Conservation (phyloP, 495 filamentous ascomycete species). For the Achaetomiella virescens region DNA sequence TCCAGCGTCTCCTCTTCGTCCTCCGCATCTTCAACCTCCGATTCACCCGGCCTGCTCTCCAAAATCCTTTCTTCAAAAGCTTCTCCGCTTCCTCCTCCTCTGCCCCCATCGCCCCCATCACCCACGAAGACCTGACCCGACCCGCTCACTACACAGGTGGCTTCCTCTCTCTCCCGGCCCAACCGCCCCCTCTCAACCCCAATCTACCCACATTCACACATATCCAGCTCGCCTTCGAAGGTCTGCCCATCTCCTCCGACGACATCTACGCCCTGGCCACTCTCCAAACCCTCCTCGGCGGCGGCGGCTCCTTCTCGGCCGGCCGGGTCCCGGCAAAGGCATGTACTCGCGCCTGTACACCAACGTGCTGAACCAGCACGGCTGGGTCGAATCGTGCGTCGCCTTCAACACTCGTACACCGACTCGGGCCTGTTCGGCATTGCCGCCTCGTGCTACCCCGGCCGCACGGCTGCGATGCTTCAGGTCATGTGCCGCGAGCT, state of each 20-base stretch:
- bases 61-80: slow-evolving; percentile 90
- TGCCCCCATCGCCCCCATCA: slow-evolving; percentile 36
- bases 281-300: slow-evolving; percentile 92
- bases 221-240: slow-evolving; percentile 94
- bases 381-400: slow-evolving; percentile 91
- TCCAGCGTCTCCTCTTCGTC: slow-evolving; percentile 31
- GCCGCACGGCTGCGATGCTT: slow-evolving; percentile 69
- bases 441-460: slow-evolving; percentile 73
- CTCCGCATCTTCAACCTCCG: slow-evolving; percentile 35
- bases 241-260: slow-evolving; percentile 76
- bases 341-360: slow-evolving; percentile 98
- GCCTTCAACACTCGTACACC: slow-evolving; percentile 97
- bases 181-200: slow-evolving; percentile 69
- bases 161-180: slow-evolving; percentile 74
- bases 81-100: slow-evolving; percentile 55
- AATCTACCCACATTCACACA: slow-evolving; percentile 78
- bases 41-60: slow-evolving; percentile 60
- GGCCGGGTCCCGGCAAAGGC: slow-evolving; percentile 95
- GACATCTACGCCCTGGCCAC: slow-evolving; percentile 97
- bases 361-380: slow-evolving; percentile 94
- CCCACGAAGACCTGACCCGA: slow-evolving; percentile 51
- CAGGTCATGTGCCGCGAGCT: slow-evolving; percentile 93
- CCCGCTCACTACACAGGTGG: slow-evolving; percentile 91
- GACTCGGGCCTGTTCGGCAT: slow-evolving; percentile 95
- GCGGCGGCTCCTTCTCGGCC: slow-evolving; percentile 94